Base-by-base conservation (phyloP, 2,329 filamentous ascomycete species). In the Fusarium floridanum region DNA sequence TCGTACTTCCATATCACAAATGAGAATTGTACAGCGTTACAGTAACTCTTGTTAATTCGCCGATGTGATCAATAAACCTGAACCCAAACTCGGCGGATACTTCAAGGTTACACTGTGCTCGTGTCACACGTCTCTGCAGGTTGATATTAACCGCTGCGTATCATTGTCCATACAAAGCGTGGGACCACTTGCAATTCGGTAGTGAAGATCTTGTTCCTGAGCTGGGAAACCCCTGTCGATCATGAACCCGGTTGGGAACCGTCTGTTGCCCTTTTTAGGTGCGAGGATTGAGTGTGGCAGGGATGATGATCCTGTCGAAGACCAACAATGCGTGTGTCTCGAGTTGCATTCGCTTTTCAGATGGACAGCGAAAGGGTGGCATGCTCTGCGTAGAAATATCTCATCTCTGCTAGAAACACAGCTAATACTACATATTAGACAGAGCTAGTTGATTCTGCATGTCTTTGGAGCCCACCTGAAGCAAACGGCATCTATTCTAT, bases 211-310 rank as follows among this genome's bases (percentile, higher is more conserved):
- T 39, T 14, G 24, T 2, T 34, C 66, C 59, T 6, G 9, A 61
- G 48, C 50, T 32, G 55, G 61, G 14, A 64, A 37, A 56, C 50
- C 72, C 69, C 69, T 77, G 75, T 48, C 71, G 73, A 77, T 76
- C 75, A 66, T 45, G 43, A 39, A 39, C 60, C 71, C 16, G 39
- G 43, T 64, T 37, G 22, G 73, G 56, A 56, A 24, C 41, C 60
- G 20, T 4, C 39, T 36, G 56, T 41, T 59, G 43, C 34, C 39
- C 7, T 29, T 61, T 43, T 41, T 61, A 14, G 39, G 27, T 22
- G 27, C 27, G 27, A 29, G 27, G 27, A 27, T 27, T 27, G 57
- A 41, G 41, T 39, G 53, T 22, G 45, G 29, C 60, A 66, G 56
- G 70, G 69, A 36, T 37, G 43, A 12, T 37, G 43, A 50, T 73